Evolutionary conservation across 345 rosid genomes (phyloP).

Genomic region (Excoecaria agallocha): DNA sequence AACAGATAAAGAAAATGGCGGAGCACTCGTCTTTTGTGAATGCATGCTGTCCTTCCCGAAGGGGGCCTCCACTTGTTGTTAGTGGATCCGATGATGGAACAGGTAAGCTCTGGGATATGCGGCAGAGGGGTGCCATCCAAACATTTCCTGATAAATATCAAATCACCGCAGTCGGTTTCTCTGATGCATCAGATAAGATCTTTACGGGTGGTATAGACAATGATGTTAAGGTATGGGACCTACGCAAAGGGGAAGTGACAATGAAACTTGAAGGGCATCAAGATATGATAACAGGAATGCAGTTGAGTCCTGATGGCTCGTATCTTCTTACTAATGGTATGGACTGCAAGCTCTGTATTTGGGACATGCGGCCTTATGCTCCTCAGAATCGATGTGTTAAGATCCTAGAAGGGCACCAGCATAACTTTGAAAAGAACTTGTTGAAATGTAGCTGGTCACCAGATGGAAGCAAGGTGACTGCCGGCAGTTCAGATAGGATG

Average conservation of each 20-base stretch:
- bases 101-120: constrained; percentile 97
- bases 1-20: constrained; percentile 96
- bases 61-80: constrained; percentile 89
- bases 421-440: constrained; percentile 92
- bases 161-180: constrained; percentile 91
- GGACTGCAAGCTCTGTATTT: constrained; percentile 91
- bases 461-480: constrained; percentile 94
- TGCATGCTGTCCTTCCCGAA: constrained; percentile 83
- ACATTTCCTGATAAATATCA: constrained; percentile 97
- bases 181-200: constrained; percentile 93
- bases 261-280: constrained; percentile 97
- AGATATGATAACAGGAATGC: constrained; percentile 92
- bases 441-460: constrained; percentile 91
- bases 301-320: constrained; percentile 92
- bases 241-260: constrained; percentile 82
- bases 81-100: constrained; percentile 98
- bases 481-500: constrained; percentile 96
- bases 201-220: constrained; percentile 90
- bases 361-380: constrained; percentile 99
- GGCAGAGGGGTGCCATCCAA: constrained; percentile 98
- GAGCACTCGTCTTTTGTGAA: constrained; percentile 91
- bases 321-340: constrained; percentile 92
- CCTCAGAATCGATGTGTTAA: constrained; percentile 96
- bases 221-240: constrained; percentile 86
- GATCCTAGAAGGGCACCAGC: constrained; percentile 89